These are phyloP conservation scores for Capronia epimyces DNA, from an alignment of 2,329 filamentous ascomycete species.

Conservation along the genomic window DNA sequence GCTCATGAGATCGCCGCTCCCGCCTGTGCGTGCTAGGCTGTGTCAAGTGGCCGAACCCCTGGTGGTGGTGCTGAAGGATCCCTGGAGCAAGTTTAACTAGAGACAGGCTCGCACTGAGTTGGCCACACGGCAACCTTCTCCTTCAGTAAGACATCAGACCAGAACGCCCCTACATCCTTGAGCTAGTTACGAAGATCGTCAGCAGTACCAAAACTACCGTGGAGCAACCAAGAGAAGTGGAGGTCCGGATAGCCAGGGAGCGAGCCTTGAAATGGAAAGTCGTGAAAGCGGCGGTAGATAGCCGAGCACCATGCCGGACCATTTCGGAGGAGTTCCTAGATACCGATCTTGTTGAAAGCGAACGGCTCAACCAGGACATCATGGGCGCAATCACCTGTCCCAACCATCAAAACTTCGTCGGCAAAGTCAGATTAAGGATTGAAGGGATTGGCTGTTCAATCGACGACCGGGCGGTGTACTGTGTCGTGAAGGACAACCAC, in stretches of 20 bases:
- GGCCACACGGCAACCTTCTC: no score
- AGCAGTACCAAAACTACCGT: no score
- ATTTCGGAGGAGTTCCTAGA: not conserved
- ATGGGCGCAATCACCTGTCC: not conserved
- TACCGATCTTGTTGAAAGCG: not conserved
- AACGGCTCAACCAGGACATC: not conserved
- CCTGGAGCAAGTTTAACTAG: no score
- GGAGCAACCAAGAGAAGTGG: no score
- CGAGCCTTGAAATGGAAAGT: not conserved
- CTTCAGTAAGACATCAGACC: no score
- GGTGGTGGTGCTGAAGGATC: no score
- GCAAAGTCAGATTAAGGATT: not conserved
- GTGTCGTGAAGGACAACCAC: not conserved
- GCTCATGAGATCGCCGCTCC: no score
- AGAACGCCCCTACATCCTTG: no score
- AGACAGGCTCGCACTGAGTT: no score
- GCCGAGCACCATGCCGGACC: not conserved
- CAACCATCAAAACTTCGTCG: not conserved
- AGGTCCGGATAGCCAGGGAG: not conserved
- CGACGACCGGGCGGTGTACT: not conserved
- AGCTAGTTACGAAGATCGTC: no score
- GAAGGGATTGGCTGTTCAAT: not conserved
- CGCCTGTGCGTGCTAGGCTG: no score
- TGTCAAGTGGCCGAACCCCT: no score
- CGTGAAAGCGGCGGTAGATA: not conserved